These are phyloP conservation scores for Odonthalia washingtoniensis DNA, from an alignment of 31 red algal genomes.

Conservation along the genomic window DNA sequence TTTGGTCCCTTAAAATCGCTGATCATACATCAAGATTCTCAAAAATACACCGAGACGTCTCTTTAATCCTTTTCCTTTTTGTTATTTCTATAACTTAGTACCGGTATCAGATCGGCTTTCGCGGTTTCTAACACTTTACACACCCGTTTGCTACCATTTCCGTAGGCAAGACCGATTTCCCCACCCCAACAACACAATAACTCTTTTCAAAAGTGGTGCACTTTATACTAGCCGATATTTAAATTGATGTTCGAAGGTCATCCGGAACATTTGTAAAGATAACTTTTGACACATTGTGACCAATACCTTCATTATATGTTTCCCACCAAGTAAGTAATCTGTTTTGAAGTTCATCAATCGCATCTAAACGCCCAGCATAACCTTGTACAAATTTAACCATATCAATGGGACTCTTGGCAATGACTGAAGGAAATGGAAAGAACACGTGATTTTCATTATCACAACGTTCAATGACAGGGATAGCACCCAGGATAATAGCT, in stretches of 20 bases:
- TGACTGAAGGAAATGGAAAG: conserved; percentile 54
- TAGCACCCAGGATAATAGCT: conserved; percentile 51
- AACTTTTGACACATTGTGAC: conserved; percentile 26
- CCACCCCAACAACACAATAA: no score
- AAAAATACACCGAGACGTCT: no score
- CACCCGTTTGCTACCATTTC: no score
- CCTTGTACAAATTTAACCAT: conserved; percentile 55
- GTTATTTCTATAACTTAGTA: no score
- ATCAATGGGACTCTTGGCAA: conserved; percentile 11
- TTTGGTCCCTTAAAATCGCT: no score
- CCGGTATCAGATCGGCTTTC: no score
- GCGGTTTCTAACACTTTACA: no score
- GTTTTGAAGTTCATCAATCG: conserved; percentile 27
- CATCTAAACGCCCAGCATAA: not conserved
- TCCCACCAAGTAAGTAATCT: conserved; percentile 47
- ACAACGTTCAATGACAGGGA: conserved; percentile 60
- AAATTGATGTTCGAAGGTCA: not conserved
- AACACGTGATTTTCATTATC: conserved; percentile 18
- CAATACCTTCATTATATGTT: conserved; percentile 37
- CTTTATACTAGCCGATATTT: no score
- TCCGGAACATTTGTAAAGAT: conserved; percentile 35
- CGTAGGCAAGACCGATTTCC: no score
- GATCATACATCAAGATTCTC: no score
- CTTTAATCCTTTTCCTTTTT: no score
- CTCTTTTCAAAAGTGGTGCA: no score